A percentile compares a stretch with the other conserved stretches of the same genome.
phyloP scores from a whole-genome alignment of 495 filamentous ascomycete species.

The Cercophora samala region DNA sequence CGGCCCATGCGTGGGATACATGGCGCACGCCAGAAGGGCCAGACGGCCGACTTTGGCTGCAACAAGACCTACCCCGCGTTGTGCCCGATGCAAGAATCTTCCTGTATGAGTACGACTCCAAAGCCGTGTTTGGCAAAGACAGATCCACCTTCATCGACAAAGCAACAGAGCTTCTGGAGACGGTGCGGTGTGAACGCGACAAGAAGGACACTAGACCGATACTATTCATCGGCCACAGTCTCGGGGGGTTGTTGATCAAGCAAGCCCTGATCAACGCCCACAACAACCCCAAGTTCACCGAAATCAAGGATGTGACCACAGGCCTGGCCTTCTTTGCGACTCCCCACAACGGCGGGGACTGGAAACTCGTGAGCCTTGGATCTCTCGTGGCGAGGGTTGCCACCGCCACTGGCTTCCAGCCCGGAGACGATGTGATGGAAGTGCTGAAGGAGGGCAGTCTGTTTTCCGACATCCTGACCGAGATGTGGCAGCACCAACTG shows the following conservation, averaged over 20 bases:
- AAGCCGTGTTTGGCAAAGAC: conserved; percentile 25
- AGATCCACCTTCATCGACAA: conserved; percentile 26
- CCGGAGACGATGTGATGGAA: conserved; percentile 21
- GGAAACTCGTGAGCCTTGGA: conserved; percentile 10
- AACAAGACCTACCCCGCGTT: conserved; percentile 27
- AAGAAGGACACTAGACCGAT: conserved; percentile 18
- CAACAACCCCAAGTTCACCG: conserved; percentile 16
- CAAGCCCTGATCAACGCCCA: conserved; percentile 25
- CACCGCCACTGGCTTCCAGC: conserved; percentile 18
- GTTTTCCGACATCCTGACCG: conserved; percentile 21
- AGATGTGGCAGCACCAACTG: conserved; percentile 18
- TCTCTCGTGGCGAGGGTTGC: conserved; percentile 14
- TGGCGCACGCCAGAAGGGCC: conserved; percentile 27
- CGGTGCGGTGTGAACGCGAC: conserved; percentile 22
- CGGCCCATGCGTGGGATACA: conserved; percentile 34
- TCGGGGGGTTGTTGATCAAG: conserved; percentile 26
- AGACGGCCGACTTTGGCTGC: conserved; percentile 31
- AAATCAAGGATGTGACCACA: conserved; percentile 12
- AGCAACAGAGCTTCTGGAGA: conserved; percentile 26
- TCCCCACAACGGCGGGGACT: conserved; percentile 14
- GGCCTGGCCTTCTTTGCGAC: conserved; percentile 17
- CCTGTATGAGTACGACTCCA: conserved; percentile 32
- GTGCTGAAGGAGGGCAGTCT: conserved; percentile 17
- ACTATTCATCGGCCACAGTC: conserved; percentile 24
- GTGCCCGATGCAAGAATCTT: conserved; percentile 31